Conservation (phyloP, 2,329 filamentous ascomycete species). For the Nannizziopsis arthrosporioides region DNA sequence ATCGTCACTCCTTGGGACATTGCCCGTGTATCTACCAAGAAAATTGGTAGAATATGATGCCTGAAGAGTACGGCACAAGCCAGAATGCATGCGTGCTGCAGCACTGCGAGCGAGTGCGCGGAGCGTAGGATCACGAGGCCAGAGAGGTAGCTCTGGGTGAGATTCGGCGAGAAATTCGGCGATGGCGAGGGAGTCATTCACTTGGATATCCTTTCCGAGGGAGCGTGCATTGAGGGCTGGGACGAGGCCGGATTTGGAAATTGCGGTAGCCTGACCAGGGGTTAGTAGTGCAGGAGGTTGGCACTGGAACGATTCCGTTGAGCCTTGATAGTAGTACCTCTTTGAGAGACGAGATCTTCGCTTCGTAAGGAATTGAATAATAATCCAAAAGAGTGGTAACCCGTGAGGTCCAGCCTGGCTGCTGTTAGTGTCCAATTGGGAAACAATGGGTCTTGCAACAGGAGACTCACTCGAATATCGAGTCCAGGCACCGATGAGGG, state of each 20-base stretch:
- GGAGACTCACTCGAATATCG: slow-evolving; percentile 25
- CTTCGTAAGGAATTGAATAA: slow-evolving; percentile 24
- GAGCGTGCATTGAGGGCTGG: slow-evolving; percentile 22
- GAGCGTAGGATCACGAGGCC: slow-evolving; percentile 25
- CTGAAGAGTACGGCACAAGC: slow-evolving; percentile 21
- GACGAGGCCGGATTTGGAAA: slow-evolving; percentile 24
- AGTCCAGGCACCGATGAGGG: slow-evolving; percentile 23
- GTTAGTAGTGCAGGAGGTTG: neutral
- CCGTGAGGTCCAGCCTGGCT: slow-evolving; percentile 26
- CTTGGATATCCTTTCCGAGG: slow-evolving; percentile 14
- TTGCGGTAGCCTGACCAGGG: slow-evolving; percentile 15
- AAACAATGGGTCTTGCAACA: neutral
- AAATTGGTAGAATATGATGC: slow-evolving; percentile 23
- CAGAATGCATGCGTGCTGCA: slow-evolving; percentile 27
- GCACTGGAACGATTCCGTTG: neutral
- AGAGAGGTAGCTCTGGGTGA: slow-evolving; percentile 21
- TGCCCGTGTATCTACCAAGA: slow-evolving; percentile 23
- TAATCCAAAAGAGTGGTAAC: slow-evolving; percentile 27
- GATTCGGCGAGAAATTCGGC: slow-evolving; percentile 27
- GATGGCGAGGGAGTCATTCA: slow-evolving; percentile 26
- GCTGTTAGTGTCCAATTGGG: neutral
- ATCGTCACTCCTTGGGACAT: slow-evolving; percentile 21
- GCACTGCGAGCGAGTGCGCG: slow-evolving; percentile 25
- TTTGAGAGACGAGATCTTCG: slow-evolving; percentile 18
- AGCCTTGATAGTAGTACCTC: slow-evolving; percentile 17